phyloP scores from a whole-genome alignment of 2,329 filamentous ascomycete genomes.

The Cladophialophora yegresii region DNA sequence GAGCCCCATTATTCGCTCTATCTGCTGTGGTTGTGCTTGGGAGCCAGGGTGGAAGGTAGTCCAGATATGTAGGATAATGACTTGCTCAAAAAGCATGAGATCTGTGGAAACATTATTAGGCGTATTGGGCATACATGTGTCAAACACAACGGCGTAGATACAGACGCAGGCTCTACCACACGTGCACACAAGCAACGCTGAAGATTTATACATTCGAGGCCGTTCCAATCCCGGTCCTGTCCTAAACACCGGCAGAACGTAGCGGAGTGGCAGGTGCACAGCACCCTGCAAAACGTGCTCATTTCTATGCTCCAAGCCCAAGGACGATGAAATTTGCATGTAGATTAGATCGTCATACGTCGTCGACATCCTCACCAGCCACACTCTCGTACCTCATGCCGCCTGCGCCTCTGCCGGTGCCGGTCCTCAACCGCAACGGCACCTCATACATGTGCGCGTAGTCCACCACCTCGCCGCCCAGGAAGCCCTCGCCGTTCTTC shows the following conservation, averaged over 20 bases:
- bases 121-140: not conserved
- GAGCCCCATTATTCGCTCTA: not conserved
- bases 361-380: constrained; percentile 41
- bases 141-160: not conserved
- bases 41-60: not conserved
- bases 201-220: not conserved
- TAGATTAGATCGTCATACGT: constrained; percentile 25
- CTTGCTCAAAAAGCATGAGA: not conserved
- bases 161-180: not conserved
- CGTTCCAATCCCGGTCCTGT: not conserved
- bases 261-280: not conserved
- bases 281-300: not conserved
- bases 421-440: constrained; percentile 65
- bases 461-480: constrained; percentile 78
- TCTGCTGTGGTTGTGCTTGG: not conserved
- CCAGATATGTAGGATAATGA: not conserved
- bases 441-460: constrained; percentile 89
- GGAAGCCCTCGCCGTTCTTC: constrained; percentile 60
- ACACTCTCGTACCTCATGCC: constrained; percentile 61
- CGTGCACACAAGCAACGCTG: not conserved
- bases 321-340: constrained; percentile 1
- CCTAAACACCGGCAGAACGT: not conserved
- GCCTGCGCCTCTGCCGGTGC: constrained; percentile 54
- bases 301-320: not conserved
- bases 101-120: not conserved